phyloP scores from a whole-genome alignment of 139 green algal genomes.

The Chlorella vulgaris region DNA sequence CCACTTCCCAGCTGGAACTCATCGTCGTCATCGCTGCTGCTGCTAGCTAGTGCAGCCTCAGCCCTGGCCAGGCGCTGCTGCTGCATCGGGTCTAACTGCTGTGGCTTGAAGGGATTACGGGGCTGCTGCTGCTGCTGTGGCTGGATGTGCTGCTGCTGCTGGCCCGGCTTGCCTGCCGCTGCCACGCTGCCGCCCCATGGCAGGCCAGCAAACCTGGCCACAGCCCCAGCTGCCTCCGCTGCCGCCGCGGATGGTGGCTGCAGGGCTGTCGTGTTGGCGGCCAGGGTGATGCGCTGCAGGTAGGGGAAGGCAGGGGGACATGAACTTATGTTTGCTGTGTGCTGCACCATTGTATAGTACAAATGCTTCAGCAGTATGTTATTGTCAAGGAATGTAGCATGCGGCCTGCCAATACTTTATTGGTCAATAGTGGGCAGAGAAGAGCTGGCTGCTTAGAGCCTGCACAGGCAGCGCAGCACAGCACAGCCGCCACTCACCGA shows the following conservation, averaged over 20 bases:
- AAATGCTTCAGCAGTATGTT: background rate
- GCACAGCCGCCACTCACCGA: background rate
- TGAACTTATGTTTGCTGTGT: too few species aligned
- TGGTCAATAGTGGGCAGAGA: too few species aligned
- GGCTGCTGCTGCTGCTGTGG: background rate
- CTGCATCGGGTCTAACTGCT: background rate
- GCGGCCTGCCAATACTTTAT: too few species aligned
- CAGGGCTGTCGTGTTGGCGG: background rate
- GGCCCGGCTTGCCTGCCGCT: conserved; percentile 1
- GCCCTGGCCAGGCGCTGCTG: background rate
- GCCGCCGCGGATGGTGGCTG: background rate
- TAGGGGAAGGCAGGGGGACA: background rate
- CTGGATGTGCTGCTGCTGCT: background rate
- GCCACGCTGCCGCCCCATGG: background rate
- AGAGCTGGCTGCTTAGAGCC: too few species aligned
- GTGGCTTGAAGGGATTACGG: background rate
- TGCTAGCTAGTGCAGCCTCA: background rate
- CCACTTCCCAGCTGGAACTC: background rate
- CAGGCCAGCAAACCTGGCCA: background rate
- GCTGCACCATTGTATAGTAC: too few species aligned
- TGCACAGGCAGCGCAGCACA: too few species aligned
- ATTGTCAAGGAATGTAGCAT: background rate
- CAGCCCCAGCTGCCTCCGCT: background rate
- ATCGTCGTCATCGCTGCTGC: background rate
- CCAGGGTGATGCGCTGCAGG: conserved; percentile 19